Evolutionary conservation across 1,284 basidiomycete species (phyloP).

Genomic region (Puccinia polysora): DNA sequence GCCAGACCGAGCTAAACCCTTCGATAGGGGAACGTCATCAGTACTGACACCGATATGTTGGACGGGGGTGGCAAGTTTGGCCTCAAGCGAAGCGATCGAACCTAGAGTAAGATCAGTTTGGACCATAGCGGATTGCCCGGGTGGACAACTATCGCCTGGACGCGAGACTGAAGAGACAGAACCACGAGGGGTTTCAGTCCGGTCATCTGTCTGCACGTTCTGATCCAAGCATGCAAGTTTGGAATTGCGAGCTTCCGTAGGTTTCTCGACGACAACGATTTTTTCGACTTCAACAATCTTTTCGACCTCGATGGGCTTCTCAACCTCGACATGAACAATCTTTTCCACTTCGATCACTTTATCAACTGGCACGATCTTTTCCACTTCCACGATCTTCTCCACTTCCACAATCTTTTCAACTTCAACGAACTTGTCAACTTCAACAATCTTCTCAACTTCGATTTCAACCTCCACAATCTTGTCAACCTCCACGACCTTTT

Average conservation of each 20-base stretch:
- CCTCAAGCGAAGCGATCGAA: slow-evolving; percentile 21
- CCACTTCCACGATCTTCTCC: slow-evolving; percentile 53
- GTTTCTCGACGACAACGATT: slow-evolving; percentile 50
- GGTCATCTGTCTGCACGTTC: not conserved
- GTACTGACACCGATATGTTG: not conserved
- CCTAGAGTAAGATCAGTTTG: slow-evolving; percentile 46
- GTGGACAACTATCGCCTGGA: slow-evolving; percentile 10
- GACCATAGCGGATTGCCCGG: slow-evolving; percentile 40
- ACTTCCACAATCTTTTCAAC: slow-evolving; percentile 52
- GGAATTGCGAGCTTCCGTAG: slow-evolving; percentile 45
- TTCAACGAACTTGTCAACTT: slow-evolving; percentile 56
- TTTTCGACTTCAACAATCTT: slow-evolving; percentile 52
- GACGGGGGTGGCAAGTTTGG: not conserved
- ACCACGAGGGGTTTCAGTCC: not conserved
- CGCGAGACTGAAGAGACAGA: not conserved
- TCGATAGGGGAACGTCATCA: not conserved
- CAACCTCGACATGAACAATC: slow-evolving; percentile 49
- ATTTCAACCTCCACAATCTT: slow-evolving; percentile 56
- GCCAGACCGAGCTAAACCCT: not conserved
- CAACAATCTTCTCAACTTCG: slow-evolving; percentile 48
- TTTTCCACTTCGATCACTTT: slow-evolving; percentile 51
- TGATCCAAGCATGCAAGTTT: not conserved
- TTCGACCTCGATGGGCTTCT: slow-evolving; percentile 45
- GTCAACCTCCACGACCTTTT: slow-evolving; percentile 48
- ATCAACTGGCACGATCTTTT: slow-evolving; percentile 48